Conservation (phyloP, 2,329 filamentous ascomycete genomes). For the Aspergillus pseudoterreus region DNA sequence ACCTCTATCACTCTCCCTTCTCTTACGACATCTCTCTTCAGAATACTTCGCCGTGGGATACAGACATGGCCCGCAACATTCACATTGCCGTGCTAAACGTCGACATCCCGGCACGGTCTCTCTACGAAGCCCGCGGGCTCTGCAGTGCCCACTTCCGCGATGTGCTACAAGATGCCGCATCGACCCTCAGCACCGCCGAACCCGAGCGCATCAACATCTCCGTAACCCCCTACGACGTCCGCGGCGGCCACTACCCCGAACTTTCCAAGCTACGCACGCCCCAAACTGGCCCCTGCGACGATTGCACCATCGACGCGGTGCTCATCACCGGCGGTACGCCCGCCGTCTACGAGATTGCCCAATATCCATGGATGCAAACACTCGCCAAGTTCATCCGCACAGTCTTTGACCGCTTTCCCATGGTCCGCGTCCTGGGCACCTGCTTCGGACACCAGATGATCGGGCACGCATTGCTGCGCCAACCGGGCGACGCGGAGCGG, state of each 20-base stretch:
- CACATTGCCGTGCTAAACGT: conserved; percentile 36
- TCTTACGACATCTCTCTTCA: too few species aligned
- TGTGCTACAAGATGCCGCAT: conserved; percentile 29
- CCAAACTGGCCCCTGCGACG: conserved; percentile 4
- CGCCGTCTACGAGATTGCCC: conserved; percentile 20
- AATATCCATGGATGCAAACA: conserved; percentile 21
- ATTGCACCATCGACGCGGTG: conserved; percentile 24
- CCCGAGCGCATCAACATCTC: conserved; percentile 25
- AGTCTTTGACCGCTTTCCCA: conserved; percentile 21
- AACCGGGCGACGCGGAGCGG: background rate
- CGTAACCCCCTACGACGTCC: conserved; percentile 31
- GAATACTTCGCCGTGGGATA: too few species aligned
- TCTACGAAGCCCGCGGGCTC: conserved; percentile 31
- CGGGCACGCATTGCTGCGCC: conserved; percentile 12
- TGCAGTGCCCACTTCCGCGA: conserved; percentile 34
- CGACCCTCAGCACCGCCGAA: conserved; percentile 18
- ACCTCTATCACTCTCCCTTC: too few species aligned
- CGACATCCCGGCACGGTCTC: conserved; percentile 30
- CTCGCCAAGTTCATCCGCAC: conserved; percentile 22
- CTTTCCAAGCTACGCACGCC: conserved; percentile 20
- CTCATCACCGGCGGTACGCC: conserved; percentile 27
- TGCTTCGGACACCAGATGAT: conserved; percentile 34
- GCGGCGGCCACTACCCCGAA: conserved; percentile 27
- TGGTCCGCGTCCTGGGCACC: conserved; percentile 30
- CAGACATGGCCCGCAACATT: conserved; percentile 20